Evolutionary conservation across 2,329 filamentous ascomycete genomes (phyloP), one percentile per base, ranked within the genome.

Genomic region (Trichoderma polysporum): DNA sequence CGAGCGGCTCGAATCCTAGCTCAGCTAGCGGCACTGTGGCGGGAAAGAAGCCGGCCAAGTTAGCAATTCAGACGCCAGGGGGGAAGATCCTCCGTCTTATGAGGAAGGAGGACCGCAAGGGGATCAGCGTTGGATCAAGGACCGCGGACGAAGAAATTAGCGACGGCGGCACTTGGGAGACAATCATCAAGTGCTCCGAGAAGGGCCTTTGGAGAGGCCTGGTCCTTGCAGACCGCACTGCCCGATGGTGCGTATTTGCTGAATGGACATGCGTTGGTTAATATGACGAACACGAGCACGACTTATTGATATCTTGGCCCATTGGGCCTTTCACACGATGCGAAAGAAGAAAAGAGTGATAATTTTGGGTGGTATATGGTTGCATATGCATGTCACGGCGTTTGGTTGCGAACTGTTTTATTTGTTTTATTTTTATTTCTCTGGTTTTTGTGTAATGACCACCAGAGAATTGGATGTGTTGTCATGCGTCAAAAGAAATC

Each of bases 61-160:
- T 99, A 63, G 95, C 95, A 0, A 94, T 99, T 66, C 95, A 99
- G 79, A 93, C 91, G 6, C 95, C 95, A 0, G 91, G 90, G 33
- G 95, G 96, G 69, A 98, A 98, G 81, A 98, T 99, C 72, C 86
- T 98, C 68, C 85, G 95, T 62, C 83, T 96, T 74, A 93, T 93
- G 83, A 85, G 91, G 72, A 94, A 94, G 81, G 91, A 89, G 73
- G 90, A 93, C 70, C 84, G 85, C 73, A 85, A 84, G 74, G 83
- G 81, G 65, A 81, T 83, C 68, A 84, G 81, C 54, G 81, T 82
- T 27, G 82, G 81, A 53, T 78, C 77, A 58, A 80, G 80, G 63
- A 79, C 77, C 35, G 72, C 73, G 52, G 77, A 84, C 2, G 90
- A 90, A 62, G 87, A 87, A 33, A 76, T 78, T 19, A 88, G 88